Percentiles rank a stretch among this genome's conserved stretches.
These are phyloP conservation scores for Fusarium mexicanum DNA, from an alignment of 2,329 filamentous ascomycete species.

Conservation along the genomic window DNA sequence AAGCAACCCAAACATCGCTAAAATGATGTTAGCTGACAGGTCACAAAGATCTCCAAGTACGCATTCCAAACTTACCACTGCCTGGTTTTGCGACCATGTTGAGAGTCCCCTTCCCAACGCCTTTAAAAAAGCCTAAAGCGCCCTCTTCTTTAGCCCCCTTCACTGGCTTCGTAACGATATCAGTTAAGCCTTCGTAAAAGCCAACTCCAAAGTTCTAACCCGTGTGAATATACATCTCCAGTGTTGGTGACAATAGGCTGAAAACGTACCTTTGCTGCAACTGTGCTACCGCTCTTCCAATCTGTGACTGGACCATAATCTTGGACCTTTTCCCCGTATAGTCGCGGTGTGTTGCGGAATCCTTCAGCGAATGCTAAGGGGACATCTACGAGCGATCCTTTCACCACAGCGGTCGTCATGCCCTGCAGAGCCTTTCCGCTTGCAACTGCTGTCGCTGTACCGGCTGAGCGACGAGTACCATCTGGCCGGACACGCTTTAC, in stretches of 20 bases:
- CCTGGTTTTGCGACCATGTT: not conserved
- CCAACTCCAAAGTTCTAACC: not conserved
- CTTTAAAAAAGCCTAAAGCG: not conserved
- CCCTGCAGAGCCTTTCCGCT: not conserved
- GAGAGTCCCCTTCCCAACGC: not conserved
- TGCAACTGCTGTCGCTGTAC: not conserved
- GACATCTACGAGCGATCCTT: not conserved
- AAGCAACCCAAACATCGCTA: not conserved
- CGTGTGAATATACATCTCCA: not conserved
- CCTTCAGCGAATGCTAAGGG: not conserved
- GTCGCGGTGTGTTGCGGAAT: not conserved
- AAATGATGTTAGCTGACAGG: not conserved
- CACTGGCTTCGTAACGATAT: not conserved
- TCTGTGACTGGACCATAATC: not conserved
- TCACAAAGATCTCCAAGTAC: accelerated
- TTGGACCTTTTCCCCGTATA: not conserved
- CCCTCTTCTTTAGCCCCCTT: not conserved
- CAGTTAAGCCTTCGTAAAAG: not conserved
- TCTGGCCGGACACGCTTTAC: not conserved
- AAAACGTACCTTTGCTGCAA: not conserved
- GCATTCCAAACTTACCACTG: not conserved
- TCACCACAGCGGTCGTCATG: not conserved
- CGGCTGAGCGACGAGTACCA: not conserved
- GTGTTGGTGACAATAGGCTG: too few relatives aligned
- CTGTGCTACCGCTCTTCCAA: not conserved